Evolutionary conservation across 2,329 filamentous ascomycete genomes (phyloP), one percentile per base, ranked within the genome.

Genomic region (Talaromyces piceae): DNA sequence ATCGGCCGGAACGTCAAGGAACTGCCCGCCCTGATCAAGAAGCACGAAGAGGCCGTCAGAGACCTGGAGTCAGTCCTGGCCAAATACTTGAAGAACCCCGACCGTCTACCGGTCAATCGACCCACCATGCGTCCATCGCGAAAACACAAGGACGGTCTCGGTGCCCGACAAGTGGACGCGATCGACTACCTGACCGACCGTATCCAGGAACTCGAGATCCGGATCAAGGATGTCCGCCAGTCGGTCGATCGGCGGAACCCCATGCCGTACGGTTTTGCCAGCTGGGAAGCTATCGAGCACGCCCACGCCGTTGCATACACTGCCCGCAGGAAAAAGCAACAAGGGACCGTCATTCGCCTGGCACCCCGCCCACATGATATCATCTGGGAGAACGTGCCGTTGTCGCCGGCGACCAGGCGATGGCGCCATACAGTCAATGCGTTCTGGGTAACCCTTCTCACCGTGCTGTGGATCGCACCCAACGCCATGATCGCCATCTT

Each of bases 401-500:
- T 97, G 51, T 81, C 77, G 13, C 83, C 83, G 33, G 74, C 80
- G 25, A 79, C 83, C 1, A 81, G 91, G 49, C 79, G 79, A 55
- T 87, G 86, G 73, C 86, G 86, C 60, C 78, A 84, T 33, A 78
- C 91, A 55, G 77, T 89, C 61, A 95, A 93, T 70, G 86, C 86
- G 54, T 68, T 95, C 51, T 96, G 91, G 89, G 84, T 95, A 39
- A 73, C 80, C 3, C 61, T 91, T 0, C 72, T 98, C 48, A 97
- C 91, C 0, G 54, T 95, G 1, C 64, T 94, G 6, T 98, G 91
- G 87, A 84, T 95, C 55, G 89, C 81, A 3, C 91, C 93, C 56
- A 98, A 98, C 77, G 87, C 91, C 48, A 78, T 95, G 68, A 97
- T 97, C 58, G 88, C 91, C 56, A 85, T 97, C 51, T 98, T 98